These are phyloP conservation scores for Neurospora terricola DNA, from an alignment of 495 filamentous ascomycete genomes.

Conservation along the genomic window DNA sequence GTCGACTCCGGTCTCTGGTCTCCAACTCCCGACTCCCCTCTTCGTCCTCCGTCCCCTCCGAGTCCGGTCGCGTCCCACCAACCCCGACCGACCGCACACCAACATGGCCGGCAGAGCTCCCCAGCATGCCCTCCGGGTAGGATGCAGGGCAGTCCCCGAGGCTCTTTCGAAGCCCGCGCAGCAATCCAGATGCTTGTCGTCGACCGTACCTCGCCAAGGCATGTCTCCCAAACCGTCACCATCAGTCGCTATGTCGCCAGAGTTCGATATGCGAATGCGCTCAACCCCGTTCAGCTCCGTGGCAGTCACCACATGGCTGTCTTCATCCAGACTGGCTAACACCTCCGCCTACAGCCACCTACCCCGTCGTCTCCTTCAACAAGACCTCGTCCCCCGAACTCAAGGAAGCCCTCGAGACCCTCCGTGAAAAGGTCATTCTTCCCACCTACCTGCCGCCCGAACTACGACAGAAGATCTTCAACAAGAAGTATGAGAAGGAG, in stretches of 20 bases:
- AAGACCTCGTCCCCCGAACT: slow-evolving; percentile 26
- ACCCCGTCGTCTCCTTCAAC: slow-evolving; percentile 20
- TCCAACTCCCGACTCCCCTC: background rate
- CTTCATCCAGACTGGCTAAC: background rate
- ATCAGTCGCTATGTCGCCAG: background rate
- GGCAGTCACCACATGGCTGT: background rate
- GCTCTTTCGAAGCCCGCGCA: background rate
- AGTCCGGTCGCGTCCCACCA: background rate
- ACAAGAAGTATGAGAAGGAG: slow-evolving; percentile 35
- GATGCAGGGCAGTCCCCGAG: slow-evolving; percentile 7
- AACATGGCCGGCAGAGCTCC: slow-evolving; percentile 13
- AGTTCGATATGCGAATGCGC: background rate
- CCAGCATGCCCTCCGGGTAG: slow-evolving; percentile 12
- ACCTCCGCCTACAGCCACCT: slow-evolving; percentile 2
- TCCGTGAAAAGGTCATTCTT: slow-evolving; percentile 56
- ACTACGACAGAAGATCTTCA: slow-evolving; percentile 48
- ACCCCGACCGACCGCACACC: background rate
- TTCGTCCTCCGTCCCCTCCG: background rate
- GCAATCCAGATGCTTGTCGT: slow-evolving; percentile 15
- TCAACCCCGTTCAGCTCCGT: background rate
- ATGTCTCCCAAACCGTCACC: background rate
- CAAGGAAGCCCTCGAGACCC: slow-evolving; percentile 33
- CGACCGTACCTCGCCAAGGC: slow-evolving; percentile 11
- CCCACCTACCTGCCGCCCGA: slow-evolving; percentile 46
- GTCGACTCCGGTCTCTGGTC: background rate